These are phyloP conservation scores for Candolleomyces efflorescens DNA, from an alignment of 768 basidiomycete species.

Conservation along the genomic window DNA sequence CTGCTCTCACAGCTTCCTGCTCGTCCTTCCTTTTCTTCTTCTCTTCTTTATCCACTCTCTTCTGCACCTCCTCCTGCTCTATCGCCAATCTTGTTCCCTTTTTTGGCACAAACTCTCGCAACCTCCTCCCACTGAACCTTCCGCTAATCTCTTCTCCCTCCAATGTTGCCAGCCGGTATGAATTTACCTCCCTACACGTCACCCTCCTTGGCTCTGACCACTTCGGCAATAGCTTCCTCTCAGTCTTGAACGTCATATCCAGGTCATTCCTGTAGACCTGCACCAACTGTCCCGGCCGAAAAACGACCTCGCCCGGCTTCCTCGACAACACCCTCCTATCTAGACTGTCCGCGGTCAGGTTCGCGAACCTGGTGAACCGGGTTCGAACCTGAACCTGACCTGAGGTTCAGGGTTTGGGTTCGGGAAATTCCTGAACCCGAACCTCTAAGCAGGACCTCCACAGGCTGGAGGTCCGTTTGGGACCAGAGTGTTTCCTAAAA, in stretches of 20 bases:
- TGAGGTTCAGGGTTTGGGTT: too few relatives aligned
- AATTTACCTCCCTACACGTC: neutral
- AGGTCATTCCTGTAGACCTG: slow-evolving; percentile 24
- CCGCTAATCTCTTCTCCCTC: neutral
- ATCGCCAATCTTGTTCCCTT: neutral
- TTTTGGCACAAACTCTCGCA: neutral
- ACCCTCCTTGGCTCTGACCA: slow-evolving; percentile 24
- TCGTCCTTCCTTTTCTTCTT: neutral
- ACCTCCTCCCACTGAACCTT: neutral
- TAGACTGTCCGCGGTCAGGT: too few relatives aligned
- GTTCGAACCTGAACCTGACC: too few relatives aligned
- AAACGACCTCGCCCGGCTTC: slow-evolving; percentile 18
- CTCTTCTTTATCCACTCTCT: neutral
- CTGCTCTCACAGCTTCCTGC: neutral
- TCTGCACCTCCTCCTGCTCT: neutral
- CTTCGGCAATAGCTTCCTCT: slow-evolving; percentile 23
- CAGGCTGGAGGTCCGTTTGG: too few relatives aligned
- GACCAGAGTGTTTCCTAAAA: too few relatives aligned
- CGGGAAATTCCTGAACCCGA: too few relatives aligned
- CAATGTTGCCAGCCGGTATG: neutral
- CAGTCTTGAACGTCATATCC: slow-evolving; percentile 21
- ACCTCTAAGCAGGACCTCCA: too few relatives aligned
- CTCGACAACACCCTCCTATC: slow-evolving; percentile 13
- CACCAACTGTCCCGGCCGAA: slow-evolving; percentile 22
- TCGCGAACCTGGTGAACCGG: too few relatives aligned